Evolutionary conservation across 768 basidiomycete genomes (phyloP).

Genomic region (Suillus americanus): DNA sequence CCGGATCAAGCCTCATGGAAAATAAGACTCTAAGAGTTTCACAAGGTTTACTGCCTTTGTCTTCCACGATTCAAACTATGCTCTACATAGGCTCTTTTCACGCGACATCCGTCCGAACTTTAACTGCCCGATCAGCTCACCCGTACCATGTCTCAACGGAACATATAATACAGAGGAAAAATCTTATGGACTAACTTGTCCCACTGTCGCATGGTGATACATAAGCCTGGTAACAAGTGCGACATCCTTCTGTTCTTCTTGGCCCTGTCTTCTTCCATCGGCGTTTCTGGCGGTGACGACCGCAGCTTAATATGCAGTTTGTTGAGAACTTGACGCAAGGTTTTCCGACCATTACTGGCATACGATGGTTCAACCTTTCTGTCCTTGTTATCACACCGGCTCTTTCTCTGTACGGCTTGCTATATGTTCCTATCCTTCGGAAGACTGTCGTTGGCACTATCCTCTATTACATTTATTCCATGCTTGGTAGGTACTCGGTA

Average conservation of each 20-base stretch:
- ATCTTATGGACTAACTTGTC: constrained; percentile 14
- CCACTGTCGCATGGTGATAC: constrained; percentile 21
- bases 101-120: neutral
- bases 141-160: neutral
- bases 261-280: neutral
- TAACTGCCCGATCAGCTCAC: neutral
- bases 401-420: constrained; percentile 68
- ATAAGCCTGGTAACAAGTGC: constrained; percentile 22
- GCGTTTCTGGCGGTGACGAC: neutral
- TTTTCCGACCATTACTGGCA: constrained; percentile 51
- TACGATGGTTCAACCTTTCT: constrained; percentile 78
- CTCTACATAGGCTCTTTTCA: neutral
- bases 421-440: constrained; percentile 41
- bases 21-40: neutral
- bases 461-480: constrained; percentile 83
- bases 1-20: neutral
- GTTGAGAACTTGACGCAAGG: constrained; percentile 18
- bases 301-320: constrained; percentile 13
- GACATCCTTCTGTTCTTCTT: constrained; percentile 10
- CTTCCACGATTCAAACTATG: neutral
- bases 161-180: neutral
- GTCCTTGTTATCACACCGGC: constrained; percentile 71
- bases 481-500: constrained; percentile 57
- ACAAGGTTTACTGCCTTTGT: constrained; percentile 2
- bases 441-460: constrained; percentile 62